Base-by-base conservation (phyloP, 2,329 filamentous ascomycete genomes). In the Trichoderma koningii region DNA sequence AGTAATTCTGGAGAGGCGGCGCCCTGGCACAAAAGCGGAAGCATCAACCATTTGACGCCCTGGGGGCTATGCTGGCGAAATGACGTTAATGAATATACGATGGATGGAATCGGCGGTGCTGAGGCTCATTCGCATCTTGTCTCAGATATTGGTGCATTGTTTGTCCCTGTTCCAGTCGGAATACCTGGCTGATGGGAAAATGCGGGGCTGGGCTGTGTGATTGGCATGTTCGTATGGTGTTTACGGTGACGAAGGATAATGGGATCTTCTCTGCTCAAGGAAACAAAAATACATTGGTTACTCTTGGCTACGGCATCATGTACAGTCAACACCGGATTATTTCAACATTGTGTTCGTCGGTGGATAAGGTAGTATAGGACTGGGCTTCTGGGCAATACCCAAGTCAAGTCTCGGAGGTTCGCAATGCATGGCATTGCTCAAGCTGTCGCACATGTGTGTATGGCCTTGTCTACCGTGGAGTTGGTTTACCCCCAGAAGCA, bases 21-120 rank as follows among this genome's bases (percentile, higher is more conserved):
- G 48, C 47, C 47, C 53, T 28, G 55, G 47, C 38, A 61, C 51
- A 65, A 60, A 65, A 60, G 23, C 48, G n/a, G n/a, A n/a, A n/a
- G n/a, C n/a, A n/a, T n/a, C n/a, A n/a, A n/a, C n/a, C n/a, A 26
- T 48, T 38, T 38, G 30, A 60, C 53, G 62, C 61, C 60, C 51
- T 55, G 45, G 23, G 50, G 64, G 64, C 52, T 44, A 44, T 38
- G 28, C 57, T 50, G 64, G 53, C 15, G 38, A 59, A 59, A 66
- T 34, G 57, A 44, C 21, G 30, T 42, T 66, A 66, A 66, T 66
- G 64, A 66, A 61, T 53, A 10, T 66, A 66, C 42, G 63, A 65
- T 51, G 57, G 50, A 42, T 44, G 50, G 59, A 42, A 21, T 17
- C 44, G 63, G 63, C 34, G 63, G 55, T 44, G 62, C 61, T 55